Base-by-base conservation (phyloP, 2,329 filamentous ascomycete genomes). In the Domatiomyces catenatus region DNA sequence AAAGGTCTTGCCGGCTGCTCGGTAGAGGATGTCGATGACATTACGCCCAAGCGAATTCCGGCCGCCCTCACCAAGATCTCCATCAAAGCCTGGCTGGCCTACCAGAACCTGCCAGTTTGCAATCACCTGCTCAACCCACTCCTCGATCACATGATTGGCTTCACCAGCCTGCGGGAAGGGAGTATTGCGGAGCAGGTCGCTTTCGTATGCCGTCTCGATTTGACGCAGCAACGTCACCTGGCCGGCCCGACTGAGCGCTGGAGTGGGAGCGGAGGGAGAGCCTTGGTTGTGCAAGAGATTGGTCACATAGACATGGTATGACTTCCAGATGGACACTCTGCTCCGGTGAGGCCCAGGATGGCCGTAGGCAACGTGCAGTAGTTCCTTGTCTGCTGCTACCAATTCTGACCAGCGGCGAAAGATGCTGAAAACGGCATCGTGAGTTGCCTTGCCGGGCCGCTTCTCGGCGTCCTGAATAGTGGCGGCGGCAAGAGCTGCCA, bases 1-100 rank as follows among this genome's bases (percentile, higher is more conserved):
- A 62, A 92, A 98, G 0, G 89, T 94, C 66, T 92, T 94, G 8
- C 84, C 87, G 6, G 90, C 86, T 19, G 89, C 86, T 42, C 84
- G 83, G 66, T 96, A 98, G 5, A 98, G 74, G 24, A 88, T 85
- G 60, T 81, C 89, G 42, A 98, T 75, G 28, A 93, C 80, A 48
- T 81, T 81, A 49, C 83, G 80, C 55, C 84, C 84, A 17, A 90
- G 71, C 19, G 75, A 79, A 61, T 83, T 80, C 59, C 87, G 84
- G 7, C 88, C 89, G 5, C 85, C 87, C 60, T 83, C 79, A 2
- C 86, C 88, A 24, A 95, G 73, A 57, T 94, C 87, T 49, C 80
- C 71, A 56, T 94, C 84, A 43, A 74, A 76, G 89, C 89, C 95
- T 15, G 77, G 77, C 24, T 82, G 77, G 6, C 89, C 86, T 59